Evolutionary conservation across 1,139 yeast species (phyloP), one percentile per base, ranked within the genome.

Genomic region (Candida sp.): DNA sequence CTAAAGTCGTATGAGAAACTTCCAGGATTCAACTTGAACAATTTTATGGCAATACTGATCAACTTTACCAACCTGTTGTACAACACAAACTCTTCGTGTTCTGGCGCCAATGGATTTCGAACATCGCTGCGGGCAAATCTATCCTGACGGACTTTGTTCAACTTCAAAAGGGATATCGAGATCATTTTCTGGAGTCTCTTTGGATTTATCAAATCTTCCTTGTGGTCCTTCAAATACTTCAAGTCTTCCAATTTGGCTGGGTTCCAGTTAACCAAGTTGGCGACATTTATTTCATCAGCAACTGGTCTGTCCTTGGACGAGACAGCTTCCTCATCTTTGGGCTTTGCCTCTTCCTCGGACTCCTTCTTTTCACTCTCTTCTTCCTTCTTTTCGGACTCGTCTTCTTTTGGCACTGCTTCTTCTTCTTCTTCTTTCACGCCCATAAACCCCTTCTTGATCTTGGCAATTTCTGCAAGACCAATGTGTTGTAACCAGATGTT

Each of bases 401-500:
- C 27, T 5, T 48, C 50, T 31, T 51, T 49, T 25, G 47, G 46
- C n/a, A 33, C 46, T 35, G 53, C 58, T 40, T 34, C 55, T 35
- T 44, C 45, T n/a, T 52, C 58, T 45, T 47, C 50, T 7, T 46
- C 32, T 32, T 39, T 42, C 28, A 55, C 58, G 34, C 60, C 53
- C 30, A 66, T 56, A 53, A 61, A 73, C 25, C 59, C 58, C n/a
- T 61, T 59, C 52, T 70, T 75, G 42, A 72, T 69, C 25, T 74
- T 69, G n/a, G 67, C 67, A 31, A 85, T 68, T 50, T 83, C 77
- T 45, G 75, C 73, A 49, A 77, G 77, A 0, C 96, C 96, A 44
- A 86, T 74, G 63, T 85, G 91, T 58, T 88, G 90, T 52, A 85
- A 78, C 97, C 98, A 93, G 7, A 90, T 81, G 26, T 84, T 75